These are phyloP conservation scores for Mycena rebaudengoi DNA, from an alignment of 768 basidiomycete genomes.

Conservation along the genomic window DNA sequence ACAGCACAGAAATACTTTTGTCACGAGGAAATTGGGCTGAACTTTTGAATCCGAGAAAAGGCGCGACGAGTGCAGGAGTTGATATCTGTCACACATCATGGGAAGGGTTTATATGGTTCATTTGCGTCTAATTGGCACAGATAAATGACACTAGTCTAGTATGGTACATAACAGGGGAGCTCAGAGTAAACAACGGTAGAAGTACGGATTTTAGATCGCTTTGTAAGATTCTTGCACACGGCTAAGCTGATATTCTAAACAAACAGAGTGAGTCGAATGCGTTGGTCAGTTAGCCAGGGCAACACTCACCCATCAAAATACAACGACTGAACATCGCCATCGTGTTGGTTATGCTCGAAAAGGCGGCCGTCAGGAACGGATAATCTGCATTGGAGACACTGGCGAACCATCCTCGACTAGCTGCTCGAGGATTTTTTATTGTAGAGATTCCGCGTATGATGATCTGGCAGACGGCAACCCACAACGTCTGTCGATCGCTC, in stretches of 20 bases:
- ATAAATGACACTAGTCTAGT: too few relatives aligned
- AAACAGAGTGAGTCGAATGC: not conserved
- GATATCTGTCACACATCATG: too few relatives aligned
- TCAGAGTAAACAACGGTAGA: too few relatives aligned
- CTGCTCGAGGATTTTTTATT: constrained; percentile 3
- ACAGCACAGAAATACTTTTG: too few relatives aligned
- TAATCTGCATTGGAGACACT: constrained; percentile 14
- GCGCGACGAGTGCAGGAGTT: too few relatives aligned
- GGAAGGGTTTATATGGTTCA: too few relatives aligned
- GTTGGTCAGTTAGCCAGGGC: not conserved
- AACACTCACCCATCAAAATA: constrained; percentile 15
- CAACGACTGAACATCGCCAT: constrained; percentile 14
- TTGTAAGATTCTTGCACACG: not conserved
- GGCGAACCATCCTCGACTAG: constrained; percentile 12
- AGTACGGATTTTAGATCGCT: too few relatives aligned
- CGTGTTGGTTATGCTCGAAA: not conserved
- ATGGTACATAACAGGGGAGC: too few relatives aligned
- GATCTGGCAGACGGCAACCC: constrained; percentile 17
- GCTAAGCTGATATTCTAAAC: constrained; percentile 17
- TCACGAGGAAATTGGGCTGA: too few relatives aligned
- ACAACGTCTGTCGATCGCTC: constrained; percentile 1
- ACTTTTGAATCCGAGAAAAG: too few relatives aligned
- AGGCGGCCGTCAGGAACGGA: constrained; percentile 6
- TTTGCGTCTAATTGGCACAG: too few relatives aligned
- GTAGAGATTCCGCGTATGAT: constrained; percentile 18